Evolutionary conservation across 1,284 basidiomycete species (phyloP).

Genomic region (Rhodotorula mucilaginosa): DNA sequence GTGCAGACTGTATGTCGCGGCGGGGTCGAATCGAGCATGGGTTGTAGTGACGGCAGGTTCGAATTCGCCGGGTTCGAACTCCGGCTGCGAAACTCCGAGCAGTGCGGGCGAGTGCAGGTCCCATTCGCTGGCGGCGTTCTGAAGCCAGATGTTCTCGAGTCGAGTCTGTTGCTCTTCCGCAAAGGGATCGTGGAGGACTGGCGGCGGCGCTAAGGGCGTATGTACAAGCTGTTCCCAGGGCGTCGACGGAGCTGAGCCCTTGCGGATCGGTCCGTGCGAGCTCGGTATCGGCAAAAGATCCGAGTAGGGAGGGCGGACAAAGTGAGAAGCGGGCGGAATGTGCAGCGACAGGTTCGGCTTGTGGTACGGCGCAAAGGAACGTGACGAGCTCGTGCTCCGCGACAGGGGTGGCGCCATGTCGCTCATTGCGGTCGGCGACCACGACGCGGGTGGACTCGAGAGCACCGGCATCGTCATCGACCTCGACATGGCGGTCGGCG

Average conservation of each 20-base stretch:
- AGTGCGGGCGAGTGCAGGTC: conserved; percentile 30
- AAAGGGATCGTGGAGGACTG: conserved; percentile 2
- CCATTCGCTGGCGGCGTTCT: conserved; percentile 17
- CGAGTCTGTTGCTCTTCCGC: conserved; percentile 9
- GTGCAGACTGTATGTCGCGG: neutral
- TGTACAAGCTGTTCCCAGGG: conserved; percentile 36
- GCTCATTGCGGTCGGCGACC: neutral
- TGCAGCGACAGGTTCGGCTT: conserved; percentile 36
- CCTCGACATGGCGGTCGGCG: conserved; percentile 5
- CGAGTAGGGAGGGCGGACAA: neutral
- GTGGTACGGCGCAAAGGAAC: neutral
- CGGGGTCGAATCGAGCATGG: neutral
- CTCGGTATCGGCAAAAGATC: neutral
- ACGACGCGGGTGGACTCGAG: neutral
- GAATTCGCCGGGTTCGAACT: neutral
- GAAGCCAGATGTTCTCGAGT: conserved; percentile 28
- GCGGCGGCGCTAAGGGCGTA: conserved; percentile 34
- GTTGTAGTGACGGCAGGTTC: too few relatives aligned
- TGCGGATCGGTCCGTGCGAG: neutral
- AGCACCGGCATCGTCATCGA: conserved; percentile 2
- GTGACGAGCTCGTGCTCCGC: neutral
- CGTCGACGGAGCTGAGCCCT: conserved; percentile 16
- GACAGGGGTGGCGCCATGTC: conserved; percentile 2
- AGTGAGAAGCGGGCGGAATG: conserved; percentile 37
- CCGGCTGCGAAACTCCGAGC: neutral